These are phyloP conservation scores for Avena atlantica DNA, from an alignment of 176 grass and related monocot species.

Conservation along the genomic window DNA sequence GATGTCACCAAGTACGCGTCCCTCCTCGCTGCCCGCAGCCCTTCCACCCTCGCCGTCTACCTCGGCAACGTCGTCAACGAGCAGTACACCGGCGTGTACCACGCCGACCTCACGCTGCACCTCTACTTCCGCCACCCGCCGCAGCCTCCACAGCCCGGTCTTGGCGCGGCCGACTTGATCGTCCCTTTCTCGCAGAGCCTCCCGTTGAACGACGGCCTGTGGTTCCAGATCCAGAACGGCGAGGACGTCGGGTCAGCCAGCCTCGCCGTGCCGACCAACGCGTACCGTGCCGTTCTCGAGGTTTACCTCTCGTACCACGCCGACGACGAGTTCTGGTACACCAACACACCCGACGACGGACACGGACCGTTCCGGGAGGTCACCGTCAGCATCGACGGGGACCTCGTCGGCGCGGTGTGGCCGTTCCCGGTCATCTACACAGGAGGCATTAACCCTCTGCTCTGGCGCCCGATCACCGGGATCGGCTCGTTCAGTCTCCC, in stretches of 20 bases:
- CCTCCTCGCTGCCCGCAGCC: slow-evolving; percentile 56
- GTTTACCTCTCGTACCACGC: slow-evolving; percentile 77
- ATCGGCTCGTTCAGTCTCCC: slow-evolving; percentile 92
- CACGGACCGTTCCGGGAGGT: slow-evolving; percentile 87
- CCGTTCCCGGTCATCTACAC: slow-evolving; percentile 90
- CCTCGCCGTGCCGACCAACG: slow-evolving; percentile 59
- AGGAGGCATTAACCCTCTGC: slow-evolving; percentile 64
- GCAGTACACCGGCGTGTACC: slow-evolving; percentile 73
- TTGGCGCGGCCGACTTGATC: slow-evolving; percentile 72
- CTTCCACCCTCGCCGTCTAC: slow-evolving; percentile 71
- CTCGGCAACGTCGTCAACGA: slow-evolving; percentile 73
- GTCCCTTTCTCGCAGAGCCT: slow-evolving; percentile 62
- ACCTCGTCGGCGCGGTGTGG: slow-evolving; percentile 78
- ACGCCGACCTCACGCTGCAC: slow-evolving; percentile 71
- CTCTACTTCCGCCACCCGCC: slow-evolving; percentile 63
- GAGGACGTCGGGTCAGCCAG: slow-evolving; percentile 47
- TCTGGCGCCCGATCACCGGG: slow-evolving; percentile 80
- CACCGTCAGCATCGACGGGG: slow-evolving; percentile 55
- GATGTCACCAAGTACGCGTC: slow-evolving; percentile 73
- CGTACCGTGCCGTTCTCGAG: slow-evolving; percentile 77
- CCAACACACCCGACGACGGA: slow-evolving; percentile 15
- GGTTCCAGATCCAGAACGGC: slow-evolving; percentile 61
- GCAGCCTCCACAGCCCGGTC: background rate
- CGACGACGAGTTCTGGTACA: slow-evolving; percentile 86
- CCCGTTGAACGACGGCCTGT: slow-evolving; percentile 67